Base-by-base conservation (phyloP, 2,329 filamentous ascomycete species). In the Diaporthe sp. region DNA sequence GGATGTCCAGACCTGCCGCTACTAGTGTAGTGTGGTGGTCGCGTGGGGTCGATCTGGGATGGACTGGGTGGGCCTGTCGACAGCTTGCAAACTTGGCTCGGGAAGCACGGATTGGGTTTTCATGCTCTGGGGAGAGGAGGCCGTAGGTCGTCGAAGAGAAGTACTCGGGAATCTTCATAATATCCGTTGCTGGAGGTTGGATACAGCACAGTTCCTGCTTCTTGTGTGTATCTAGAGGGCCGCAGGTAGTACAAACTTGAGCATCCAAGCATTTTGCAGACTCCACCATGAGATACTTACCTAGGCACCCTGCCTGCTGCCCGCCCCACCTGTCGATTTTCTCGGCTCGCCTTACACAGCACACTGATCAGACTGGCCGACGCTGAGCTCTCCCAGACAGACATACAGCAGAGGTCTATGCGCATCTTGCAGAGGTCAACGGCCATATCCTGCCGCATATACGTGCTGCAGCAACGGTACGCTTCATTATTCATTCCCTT, bases 271-370 rank as follows among this genome's bases (percentile, higher is more conserved):
- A 25, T 53, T 20, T n/a, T 17, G 65, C 34, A 12, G 47, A 17
- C 65, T 53, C 34, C 31, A 53, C 47, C 47, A 8, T 15, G 31
- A 28, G 6, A 28, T 39, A 25, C 34, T 9, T 34, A 7, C 20
- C 20, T 15, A 15, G 31, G 31, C 31, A 31, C 5, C 8, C 34
- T 34, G 34, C 34, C 34, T 34, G 34, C 34, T 34, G 34, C 34
- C 8, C 13, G 61, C 47, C 63, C 63, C 47, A 51, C 65, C 47
- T 68, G 47, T 28, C n/a, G 47, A 39, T 53, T 68, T 53, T 68
- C 31, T 68, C 47, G 34, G 12, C 31, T 39, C 34, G 22, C 31
- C 47, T 44, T 17, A 42, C 28, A 13, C 28, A 49, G 9, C 42
- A 34, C 25, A 13, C 63, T 9, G 15, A n/a, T 20, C 20, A 39